Evolutionary conservation across 441 rosid genomes (phyloP), one percentile per base, ranked within the genome.

Genomic region (Gossypium davidsonii): DNA sequence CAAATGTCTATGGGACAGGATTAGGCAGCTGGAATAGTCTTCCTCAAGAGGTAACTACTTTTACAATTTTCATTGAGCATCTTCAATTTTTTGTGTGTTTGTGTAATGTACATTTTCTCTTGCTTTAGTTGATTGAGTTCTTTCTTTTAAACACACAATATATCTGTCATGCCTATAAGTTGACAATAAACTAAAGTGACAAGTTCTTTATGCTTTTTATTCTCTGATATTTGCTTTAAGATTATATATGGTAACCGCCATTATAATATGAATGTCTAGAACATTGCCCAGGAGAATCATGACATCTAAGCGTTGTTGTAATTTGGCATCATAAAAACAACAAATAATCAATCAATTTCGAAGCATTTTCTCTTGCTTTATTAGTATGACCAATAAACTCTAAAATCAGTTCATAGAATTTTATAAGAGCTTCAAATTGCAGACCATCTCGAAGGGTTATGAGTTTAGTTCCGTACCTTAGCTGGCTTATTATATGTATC

Each of bases 1-100:
- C 98, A 55, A 87, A 83, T 80, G 86, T 79, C 79, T 80, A 84
- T 11, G 88, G 92, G 71, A 60, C 91, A 42, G 88, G 94, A 69
- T 82, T 88, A 72, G 80, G 92, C 26, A 85, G 88, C 51, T 90
- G 97, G 96, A 91, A 86, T 82, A 86, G 91, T 70, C 84, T 91
- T 80, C 88, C 89, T 15, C 91, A 83, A 71, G 97, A 94, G 91
- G 97, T 91, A 80, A 53, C 53, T 74, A 7, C 26, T 66, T 75
- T 52, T 61, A 6, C n/a, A n/a, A 7, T 6, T 72, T 44, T 60
- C 57, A 71, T 8, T 48, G 11, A 46, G 58, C 12, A 0, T 44
- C 23, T 60, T 44, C 11, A 11, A 42, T 25, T 58, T 23, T 25
- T 14, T 6, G 3, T 8, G 12, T 18, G 6, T 17, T 20, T 14